These are phyloP conservation scores for Rhodamnia rubescens DNA, from an alignment of 345 rosid genomes.

Conservation along the genomic window DNA sequence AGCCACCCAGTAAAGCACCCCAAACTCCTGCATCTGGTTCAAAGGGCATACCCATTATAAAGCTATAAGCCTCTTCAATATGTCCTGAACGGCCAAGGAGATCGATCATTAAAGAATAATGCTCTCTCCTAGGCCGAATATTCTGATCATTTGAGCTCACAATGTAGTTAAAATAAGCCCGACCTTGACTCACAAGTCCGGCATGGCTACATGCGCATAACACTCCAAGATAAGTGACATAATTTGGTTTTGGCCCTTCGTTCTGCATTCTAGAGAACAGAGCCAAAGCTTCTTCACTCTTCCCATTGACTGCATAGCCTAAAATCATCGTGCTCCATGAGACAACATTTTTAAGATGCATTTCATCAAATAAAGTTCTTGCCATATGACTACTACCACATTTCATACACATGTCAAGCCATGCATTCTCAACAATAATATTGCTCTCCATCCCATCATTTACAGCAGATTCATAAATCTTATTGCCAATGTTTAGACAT, in stretches of 20 bases:
- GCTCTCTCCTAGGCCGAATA: conserved; percentile 29
- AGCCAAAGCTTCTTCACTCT: conserved; percentile 29
- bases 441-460: conserved; percentile 18
- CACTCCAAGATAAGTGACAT: conserved; percentile 29
- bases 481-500: conserved; percentile 27
- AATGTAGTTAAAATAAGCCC: conserved; percentile 17
- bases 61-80: conserved; percentile 26
- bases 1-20: conserved; percentile 41
- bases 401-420: conserved; percentile 38
- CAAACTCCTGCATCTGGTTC: conserved; percentile 31
- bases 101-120: conserved; percentile 43
- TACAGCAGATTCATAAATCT: conserved; percentile 14
- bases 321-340: conserved; percentile 40
- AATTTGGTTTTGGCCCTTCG: conserved; percentile 22
- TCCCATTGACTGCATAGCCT: conserved; percentile 38
- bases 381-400: conserved; percentile 30
- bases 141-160: conserved; percentile 16
- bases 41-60: conserved; percentile 28
- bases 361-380: conserved; percentile 13
- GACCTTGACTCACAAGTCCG: conserved; percentile 27
- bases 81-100: conserved; percentile 30
- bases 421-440: conserved; percentile 31
- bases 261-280: conserved; percentile 23
- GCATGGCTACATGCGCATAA: conserved; percentile 41
- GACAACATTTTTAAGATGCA: conserved; percentile 30